Evolutionary conservation across 192 early-diverging fungal species (phyloP), one percentile per base, ranked within the genome.

Genomic region (Gigaspora rosea): DNA sequence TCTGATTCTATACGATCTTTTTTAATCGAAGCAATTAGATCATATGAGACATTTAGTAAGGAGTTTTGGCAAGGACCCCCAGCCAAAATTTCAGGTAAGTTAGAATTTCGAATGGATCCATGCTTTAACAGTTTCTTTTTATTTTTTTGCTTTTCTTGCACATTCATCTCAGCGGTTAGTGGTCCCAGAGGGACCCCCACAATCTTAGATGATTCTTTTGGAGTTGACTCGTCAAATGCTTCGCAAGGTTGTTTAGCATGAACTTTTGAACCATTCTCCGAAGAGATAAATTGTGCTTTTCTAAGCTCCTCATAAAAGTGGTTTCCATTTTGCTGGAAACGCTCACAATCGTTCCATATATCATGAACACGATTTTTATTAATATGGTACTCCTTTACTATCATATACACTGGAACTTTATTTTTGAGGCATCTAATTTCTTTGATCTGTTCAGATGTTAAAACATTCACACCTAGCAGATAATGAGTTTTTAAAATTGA

Each of bases 381-480:
- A n/a, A 68, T 68, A 47, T 68, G 66, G 47, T 68, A 68, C 9
- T 68, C 18, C 1, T 33, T 47, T 16, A 68, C 48, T 68, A 68
- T 47, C 20, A 22, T 68, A 49, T 68, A 68, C n/a, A 48, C 35
- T 13, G 66, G 66, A 3, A 68, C 48, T 1, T 68, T 68, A 47
- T 68, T 47, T 68, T 68, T 68, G 35, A 68, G 66, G 0, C 8
- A 0, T 20, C 66, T 68, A 71, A 72, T 72, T 72, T 72, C 71
- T 72, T 72, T 52, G 5, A 72, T 72, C 13, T 72, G 54, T 35
- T 35, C 71, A 72, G 71, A 11, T 3, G 71, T 56, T n/a, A 72
- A 72, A 16, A 22, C 1, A 0, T 22, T 52, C 33, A 52, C 52
- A 57, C 33, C 22, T 16, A 35, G 71, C 27, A 27, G 71, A 72